Evolutionary conservation across 352 stramenopile species (phyloP).

Genomic region (Salisapilia sapeloensis): DNA sequence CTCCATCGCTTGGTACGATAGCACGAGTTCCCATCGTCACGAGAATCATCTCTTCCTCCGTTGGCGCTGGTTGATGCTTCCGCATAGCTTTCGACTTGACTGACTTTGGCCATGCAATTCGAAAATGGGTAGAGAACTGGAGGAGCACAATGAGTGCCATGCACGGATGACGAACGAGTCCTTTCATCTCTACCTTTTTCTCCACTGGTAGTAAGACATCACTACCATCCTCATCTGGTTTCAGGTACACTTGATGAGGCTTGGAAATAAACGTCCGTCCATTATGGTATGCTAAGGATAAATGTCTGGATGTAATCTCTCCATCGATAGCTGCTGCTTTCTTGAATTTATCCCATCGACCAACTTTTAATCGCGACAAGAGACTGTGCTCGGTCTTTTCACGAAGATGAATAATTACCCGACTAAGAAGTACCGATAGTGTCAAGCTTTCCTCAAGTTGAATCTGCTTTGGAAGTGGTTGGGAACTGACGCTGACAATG

Average conservation of each 20-base stretch:
- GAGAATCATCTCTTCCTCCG: conserved; percentile 59
- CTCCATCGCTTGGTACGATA: conserved; percentile 52
- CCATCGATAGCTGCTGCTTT: conserved; percentile 30
- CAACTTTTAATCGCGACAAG: conserved; percentile 39
- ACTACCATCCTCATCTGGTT: conserved; percentile 38
- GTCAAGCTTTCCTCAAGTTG: conserved; percentile 43
- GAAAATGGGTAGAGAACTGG: conserved; percentile 79
- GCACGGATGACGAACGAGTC: conserved; percentile 60
- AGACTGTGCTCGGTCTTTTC: conserved; percentile 52
- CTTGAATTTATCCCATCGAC: conserved; percentile 28
- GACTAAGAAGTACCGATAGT: conserved; percentile 20
- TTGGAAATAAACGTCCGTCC: conserved; percentile 59
- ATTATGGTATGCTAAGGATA: conserved; percentile 84
- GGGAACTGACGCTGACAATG: conserved; percentile 39
- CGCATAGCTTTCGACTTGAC: conserved; percentile 38
- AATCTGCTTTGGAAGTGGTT: too few species aligned
- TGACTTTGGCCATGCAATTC: conserved; percentile 43
- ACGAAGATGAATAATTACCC: conserved; percentile 49
- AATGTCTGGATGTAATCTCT: conserved; percentile 47
- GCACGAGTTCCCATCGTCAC: conserved; percentile 54
- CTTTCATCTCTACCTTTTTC: conserved; percentile 33
- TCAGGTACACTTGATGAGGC: conserved; percentile 43
- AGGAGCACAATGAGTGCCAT: conserved; percentile 71
- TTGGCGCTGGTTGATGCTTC: conserved; percentile 21
- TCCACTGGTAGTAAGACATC: conserved; percentile 38